Conservation (phyloP, 1,284 basidiomycete genomes). For the Mycena sp. region DNA sequence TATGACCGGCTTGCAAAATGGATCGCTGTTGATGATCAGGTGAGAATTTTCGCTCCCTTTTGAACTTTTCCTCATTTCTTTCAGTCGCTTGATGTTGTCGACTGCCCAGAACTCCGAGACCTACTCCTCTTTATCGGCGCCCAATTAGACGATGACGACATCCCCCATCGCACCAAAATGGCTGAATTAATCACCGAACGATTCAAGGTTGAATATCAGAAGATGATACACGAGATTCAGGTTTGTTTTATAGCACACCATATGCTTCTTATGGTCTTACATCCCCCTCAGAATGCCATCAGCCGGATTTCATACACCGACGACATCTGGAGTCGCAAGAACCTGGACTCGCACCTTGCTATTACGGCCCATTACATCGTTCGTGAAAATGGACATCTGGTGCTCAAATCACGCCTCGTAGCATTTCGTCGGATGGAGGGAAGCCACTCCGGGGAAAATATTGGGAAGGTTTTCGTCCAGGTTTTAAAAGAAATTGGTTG, state of each 20-base stretch:
- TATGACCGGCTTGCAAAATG: constrained; percentile 27
- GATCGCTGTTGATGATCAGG: constrained; percentile 43
- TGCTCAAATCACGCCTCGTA: constrained; percentile 26
- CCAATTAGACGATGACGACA: constrained; percentile 32
- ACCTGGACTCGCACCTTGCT: constrained; percentile 39
- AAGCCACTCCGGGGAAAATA: constrained; percentile 29
- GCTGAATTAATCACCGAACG: constrained; percentile 32
- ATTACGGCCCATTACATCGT: constrained; percentile 36
- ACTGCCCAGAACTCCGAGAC: too few relatives aligned
- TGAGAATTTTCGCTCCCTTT: constrained; percentile 11
- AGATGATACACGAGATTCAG: constrained; percentile 35
- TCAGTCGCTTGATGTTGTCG: constrained; percentile 42
- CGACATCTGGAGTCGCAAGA: constrained; percentile 38
- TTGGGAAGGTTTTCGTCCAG: constrained; percentile 27
- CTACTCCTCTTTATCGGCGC: constrained; percentile 38
- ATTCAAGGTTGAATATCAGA: constrained; percentile 31
- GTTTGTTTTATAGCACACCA: constrained; percentile 23
- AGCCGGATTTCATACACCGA: constrained; percentile 39
- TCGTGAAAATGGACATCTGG: constrained; percentile 18
- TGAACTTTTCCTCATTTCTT: not conserved
- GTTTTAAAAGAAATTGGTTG: constrained; percentile 30
- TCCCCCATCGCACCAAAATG: constrained; percentile 38
- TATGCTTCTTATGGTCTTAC: not conserved
- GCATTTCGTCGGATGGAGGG: constrained; percentile 32
- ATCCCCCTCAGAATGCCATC: constrained; percentile 31